These are phyloP conservation scores for Sugiyamaella novakii DNA, from an alignment of 1,139 yeast genomes.

Conservation along the genomic window DNA sequence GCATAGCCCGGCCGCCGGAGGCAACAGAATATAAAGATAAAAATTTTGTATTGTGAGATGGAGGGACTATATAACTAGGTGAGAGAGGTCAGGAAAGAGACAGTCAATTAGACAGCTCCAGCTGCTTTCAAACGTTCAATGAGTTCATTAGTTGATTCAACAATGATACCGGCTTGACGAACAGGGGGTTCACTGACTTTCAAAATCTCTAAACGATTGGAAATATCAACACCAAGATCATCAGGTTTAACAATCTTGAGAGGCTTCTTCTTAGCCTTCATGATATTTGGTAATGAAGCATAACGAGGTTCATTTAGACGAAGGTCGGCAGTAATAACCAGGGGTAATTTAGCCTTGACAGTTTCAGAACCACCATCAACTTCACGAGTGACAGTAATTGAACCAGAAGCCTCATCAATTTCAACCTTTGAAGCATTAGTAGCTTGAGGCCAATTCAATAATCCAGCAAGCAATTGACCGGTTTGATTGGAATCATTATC, in stretches of 20 bases:
- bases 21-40: too few relatives aligned
- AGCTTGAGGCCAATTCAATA: conserved; percentile 96
- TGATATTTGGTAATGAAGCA: conserved; percentile 89
- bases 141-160: conserved; percentile 78
- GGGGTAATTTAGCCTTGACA: conserved; percentile 73
- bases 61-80: not conserved
- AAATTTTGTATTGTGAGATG: too few relatives aligned
- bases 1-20: conserved; percentile 6
- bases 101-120: conserved; percentile 32
- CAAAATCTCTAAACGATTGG: conserved; percentile 66
- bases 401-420: conserved; percentile 58
- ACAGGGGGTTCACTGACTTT: conserved; percentile 84
- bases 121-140: conserved; percentile 71
- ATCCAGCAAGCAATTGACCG: conserved; percentile 96
- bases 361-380: conserved; percentile 94
- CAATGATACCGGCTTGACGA: conserved; percentile 80
- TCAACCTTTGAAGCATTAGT: conserved; percentile 92
- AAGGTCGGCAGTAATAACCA: conserved; percentile 88
- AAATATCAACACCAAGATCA: conserved; percentile 70
- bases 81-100: not conserved
- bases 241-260: conserved; percentile 66
- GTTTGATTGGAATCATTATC: conserved; percentile 95
- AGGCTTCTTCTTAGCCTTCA: conserved; percentile 98
- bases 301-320: conserved; percentile 94
- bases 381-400: conserved; percentile 82